A percentile compares a stretch with the other conserved stretches of the same genome.
These are phyloP conservation scores for Cichorium intybus DNA, from an alignment of 140 eudicot species.

Conservation along the genomic window DNA sequence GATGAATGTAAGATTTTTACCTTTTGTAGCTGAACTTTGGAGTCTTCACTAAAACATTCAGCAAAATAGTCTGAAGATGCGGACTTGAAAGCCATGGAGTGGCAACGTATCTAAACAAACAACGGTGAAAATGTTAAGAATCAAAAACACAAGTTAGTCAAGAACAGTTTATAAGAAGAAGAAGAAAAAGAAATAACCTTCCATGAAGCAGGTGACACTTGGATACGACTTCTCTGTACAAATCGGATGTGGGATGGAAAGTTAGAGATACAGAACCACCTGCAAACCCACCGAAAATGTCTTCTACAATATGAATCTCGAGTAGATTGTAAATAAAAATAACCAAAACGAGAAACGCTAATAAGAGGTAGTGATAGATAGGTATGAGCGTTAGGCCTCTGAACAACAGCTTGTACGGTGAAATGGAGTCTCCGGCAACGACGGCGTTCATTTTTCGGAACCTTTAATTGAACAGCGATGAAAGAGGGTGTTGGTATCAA, in stretches of 20 bases:
- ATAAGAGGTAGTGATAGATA: constrained; percentile 37
- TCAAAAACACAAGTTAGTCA: too few species aligned
- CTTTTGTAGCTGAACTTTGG: constrained; percentile 59
- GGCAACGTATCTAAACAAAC: constrained; percentile 47
- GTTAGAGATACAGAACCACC: constrained; percentile 48
- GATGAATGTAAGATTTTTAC: constrained; percentile 24
- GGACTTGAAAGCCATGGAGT: constrained; percentile 92
- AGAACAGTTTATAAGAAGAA: too few species aligned
- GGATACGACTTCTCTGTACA: constrained; percentile 55
- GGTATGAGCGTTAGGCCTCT: constrained; percentile 40
- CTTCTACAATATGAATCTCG: constrained; percentile 46
- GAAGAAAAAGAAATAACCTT: constrained; percentile 28
- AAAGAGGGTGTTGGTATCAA: too few species aligned
- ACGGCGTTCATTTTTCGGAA: constrained; percentile 15
- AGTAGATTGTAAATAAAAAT: constrained; percentile 45
- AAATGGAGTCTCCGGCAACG: constrained; percentile 3
- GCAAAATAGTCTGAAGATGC: constrained; percentile 61
- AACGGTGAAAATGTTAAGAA: not conserved
- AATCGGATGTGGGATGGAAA: constrained; percentile 37
- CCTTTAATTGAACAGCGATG: too few species aligned
- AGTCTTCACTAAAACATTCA: constrained; percentile 46
- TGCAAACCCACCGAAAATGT: constrained; percentile 49
- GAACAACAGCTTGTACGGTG: constrained; percentile 42
- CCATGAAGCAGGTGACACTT: constrained; percentile 64
- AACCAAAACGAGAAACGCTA: not conserved